These are phyloP conservation scores for Escovopsis sp. DNA, from an alignment of 2,329 filamentous ascomycete species.

Conservation along the genomic window DNA sequence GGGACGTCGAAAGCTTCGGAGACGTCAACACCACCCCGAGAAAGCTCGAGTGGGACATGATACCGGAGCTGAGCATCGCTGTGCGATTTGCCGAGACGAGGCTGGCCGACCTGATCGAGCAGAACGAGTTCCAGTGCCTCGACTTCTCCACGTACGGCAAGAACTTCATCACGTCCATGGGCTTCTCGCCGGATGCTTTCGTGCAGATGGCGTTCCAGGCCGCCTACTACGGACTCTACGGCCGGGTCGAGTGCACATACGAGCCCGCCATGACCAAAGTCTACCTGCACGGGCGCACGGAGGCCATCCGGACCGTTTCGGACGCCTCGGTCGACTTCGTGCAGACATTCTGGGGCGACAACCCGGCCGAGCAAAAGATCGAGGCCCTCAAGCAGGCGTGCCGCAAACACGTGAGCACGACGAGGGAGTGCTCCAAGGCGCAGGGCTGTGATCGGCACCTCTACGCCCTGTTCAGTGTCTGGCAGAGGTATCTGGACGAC, in stretches of 20 bases:
- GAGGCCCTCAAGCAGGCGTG: slow-evolving; percentile 74
- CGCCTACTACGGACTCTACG: slow-evolving; percentile 93
- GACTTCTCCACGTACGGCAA: slow-evolving; percentile 87
- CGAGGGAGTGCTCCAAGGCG: slow-evolving; percentile 75
- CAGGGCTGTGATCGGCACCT: slow-evolving; percentile 86
- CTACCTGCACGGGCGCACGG: slow-evolving; percentile 84
- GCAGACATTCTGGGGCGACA: slow-evolving; percentile 87
- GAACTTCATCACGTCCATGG: slow-evolving; percentile 94
- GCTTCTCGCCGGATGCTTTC: slow-evolving; percentile 92
- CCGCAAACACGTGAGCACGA: slow-evolving; percentile 65
- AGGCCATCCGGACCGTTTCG: slow-evolving; percentile 79
- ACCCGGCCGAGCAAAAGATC: slow-evolving; percentile 68
- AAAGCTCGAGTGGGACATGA: slow-evolving; percentile 96
- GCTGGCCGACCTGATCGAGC: slow-evolving; percentile 83
- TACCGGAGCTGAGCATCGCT: slow-evolving; percentile 77
- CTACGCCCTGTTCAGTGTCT: slow-evolving; percentile 86
- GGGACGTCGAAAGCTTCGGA: slow-evolving; percentile 81
- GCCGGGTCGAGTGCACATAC: slow-evolving; percentile 85
- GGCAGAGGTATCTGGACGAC: slow-evolving; percentile 77
- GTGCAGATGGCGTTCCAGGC: slow-evolving; percentile 99
- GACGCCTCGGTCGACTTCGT: slow-evolving; percentile 78
- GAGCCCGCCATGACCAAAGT: slow-evolving; percentile 97
- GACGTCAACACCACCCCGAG: slow-evolving; percentile 88
- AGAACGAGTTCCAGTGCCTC: slow-evolving; percentile 88
- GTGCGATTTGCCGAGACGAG: slow-evolving; percentile 91